A percentile compares a stretch with the other conserved stretches of the same genome.
These are phyloP conservation scores for Diplocarpon mali DNA, from an alignment of 2,329 filamentous ascomycete species.

Conservation along the genomic window DNA sequence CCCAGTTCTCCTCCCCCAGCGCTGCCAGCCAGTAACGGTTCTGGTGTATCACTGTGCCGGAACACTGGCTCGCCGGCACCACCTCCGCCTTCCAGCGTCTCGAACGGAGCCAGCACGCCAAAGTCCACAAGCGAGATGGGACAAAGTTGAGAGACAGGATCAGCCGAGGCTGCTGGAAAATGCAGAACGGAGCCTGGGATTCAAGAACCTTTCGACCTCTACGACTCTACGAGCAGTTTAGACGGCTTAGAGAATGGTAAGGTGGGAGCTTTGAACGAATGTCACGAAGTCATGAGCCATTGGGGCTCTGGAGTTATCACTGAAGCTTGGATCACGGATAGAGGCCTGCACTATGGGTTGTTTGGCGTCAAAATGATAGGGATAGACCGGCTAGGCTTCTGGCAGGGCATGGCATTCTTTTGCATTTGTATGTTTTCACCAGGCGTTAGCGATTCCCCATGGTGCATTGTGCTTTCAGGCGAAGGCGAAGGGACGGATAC, in stretches of 20 bases:
- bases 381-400: too few relatives aligned
- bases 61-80: constrained; percentile 8
- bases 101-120: constrained; percentile 14
- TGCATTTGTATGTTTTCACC: background rate
- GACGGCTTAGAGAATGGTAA: background rate
- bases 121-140: constrained; percentile 6
- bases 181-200: constrained; percentile 15
- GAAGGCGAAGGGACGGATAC: too few relatives aligned
- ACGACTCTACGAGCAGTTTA: constrained; percentile 13
- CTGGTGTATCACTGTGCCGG: too few relatives aligned
- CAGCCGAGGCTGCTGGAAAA: constrained; percentile 21
- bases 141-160: constrained; percentile 9
- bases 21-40: too few relatives aligned
- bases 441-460: constrained; percentile 1
- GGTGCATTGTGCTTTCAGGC: background rate
- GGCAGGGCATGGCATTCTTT: too few relatives aligned
- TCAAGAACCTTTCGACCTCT: constrained; percentile 17
- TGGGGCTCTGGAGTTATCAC: background rate
- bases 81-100: background rate
- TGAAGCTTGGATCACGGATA: background rate
- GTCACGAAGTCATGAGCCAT: background rate
- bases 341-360: background rate
- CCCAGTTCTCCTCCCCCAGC: too few relatives aligned
- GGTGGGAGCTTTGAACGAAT: background rate
- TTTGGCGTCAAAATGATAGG: background rate